These are phyloP conservation scores for Serendipita vermifera DNA, from an alignment of 768 basidiomycete genomes.

Conservation along the genomic window DNA sequence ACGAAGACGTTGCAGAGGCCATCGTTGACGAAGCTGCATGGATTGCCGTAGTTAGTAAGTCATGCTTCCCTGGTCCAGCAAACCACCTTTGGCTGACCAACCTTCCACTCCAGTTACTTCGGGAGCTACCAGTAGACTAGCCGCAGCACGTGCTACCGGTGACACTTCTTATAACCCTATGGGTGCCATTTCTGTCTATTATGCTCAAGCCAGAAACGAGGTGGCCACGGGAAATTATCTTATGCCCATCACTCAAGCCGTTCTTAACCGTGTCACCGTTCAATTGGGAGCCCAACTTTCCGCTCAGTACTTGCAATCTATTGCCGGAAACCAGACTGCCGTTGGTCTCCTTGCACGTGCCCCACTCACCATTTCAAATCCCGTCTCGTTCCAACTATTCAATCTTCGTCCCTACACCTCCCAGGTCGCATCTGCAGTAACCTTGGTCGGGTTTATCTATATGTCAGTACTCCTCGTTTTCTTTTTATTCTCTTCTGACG, in stretches of 20 bases:
- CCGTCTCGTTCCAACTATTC: constrained; percentile 24
- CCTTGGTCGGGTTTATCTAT: constrained; percentile 32
- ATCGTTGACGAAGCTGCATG: constrained; percentile 30
- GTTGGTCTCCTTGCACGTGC: constrained; percentile 27
- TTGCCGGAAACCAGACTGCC: constrained; percentile 27
- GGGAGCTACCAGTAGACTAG: constrained; percentile 25
- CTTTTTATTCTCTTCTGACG: constrained; percentile 15
- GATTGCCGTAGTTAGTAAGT: constrained; percentile 31
- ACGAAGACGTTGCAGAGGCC: constrained; percentile 23
- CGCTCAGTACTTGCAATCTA: constrained; percentile 13
- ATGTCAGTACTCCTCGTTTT: constrained; percentile 19
- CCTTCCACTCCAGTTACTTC: constrained; percentile 21
- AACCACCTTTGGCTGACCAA: background rate
- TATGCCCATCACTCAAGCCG: constrained; percentile 24
- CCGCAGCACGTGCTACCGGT: constrained; percentile 27
- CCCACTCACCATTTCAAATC: constrained; percentile 28
- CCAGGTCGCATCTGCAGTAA: constrained; percentile 30
- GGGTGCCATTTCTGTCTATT: constrained; percentile 28
- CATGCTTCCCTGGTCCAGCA: background rate
- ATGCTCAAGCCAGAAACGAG: constrained; percentile 34
- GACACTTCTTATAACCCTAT: constrained; percentile 27
- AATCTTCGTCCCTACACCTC: constrained; percentile 31
- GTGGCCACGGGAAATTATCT: constrained; percentile 29
- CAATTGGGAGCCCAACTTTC: constrained; percentile 5
- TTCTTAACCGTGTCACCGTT: constrained; percentile 17